phyloP scores from a whole-genome alignment of 768 basidiomycete species.

The Russula vinacea region DNA sequence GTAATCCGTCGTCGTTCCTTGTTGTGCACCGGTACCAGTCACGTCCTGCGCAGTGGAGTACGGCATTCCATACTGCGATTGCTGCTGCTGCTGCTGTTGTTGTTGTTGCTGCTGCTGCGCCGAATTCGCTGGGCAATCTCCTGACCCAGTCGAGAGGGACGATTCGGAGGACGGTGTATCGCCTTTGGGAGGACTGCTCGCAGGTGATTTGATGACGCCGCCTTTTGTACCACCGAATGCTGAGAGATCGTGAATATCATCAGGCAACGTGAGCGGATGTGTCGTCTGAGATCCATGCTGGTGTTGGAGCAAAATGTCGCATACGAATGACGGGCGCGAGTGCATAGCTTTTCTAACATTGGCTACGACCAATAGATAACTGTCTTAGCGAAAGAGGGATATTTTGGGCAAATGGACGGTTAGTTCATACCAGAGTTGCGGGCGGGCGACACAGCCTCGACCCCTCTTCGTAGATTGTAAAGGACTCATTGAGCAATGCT shows the following conservation, averaged over 20 bases:
- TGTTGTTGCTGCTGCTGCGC: no score
- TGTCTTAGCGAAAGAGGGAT: background rate
- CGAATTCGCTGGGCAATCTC: conserved; percentile 1
- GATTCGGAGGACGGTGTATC: conserved; percentile 18
- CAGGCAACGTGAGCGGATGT: background rate
- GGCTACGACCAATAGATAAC: conserved; percentile 28
- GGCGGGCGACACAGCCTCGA: conserved; percentile 40
- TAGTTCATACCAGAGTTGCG: conserved; percentile 10
- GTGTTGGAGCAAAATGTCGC: conserved; percentile 27
- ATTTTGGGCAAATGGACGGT: background rate
- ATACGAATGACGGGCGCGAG: conserved; percentile 39
- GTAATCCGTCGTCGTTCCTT: conserved; percentile 2
- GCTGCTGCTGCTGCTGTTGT: conserved; percentile 4
- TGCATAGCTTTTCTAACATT: conserved; percentile 40
- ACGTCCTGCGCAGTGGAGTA: conserved; percentile 11
- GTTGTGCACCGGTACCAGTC: background rate
- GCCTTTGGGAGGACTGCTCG: conserved; percentile 18
- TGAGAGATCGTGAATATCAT: conserved; percentile 25
- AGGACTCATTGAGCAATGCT: conserved; percentile 39
- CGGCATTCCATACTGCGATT: conserved; percentile 14
- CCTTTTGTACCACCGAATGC: conserved; percentile 26
- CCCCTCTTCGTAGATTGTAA: conserved; percentile 45
- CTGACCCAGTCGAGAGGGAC: conserved; percentile 6
- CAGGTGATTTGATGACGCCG: conserved; percentile 22
- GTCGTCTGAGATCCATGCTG: background rate